A percentile compares a stretch with the other conserved stretches of the same genome.
Evolutionary conservation across 108 stramenopile genomes (phyloP).

Genomic region (Chaetoceros muelleri): DNA sequence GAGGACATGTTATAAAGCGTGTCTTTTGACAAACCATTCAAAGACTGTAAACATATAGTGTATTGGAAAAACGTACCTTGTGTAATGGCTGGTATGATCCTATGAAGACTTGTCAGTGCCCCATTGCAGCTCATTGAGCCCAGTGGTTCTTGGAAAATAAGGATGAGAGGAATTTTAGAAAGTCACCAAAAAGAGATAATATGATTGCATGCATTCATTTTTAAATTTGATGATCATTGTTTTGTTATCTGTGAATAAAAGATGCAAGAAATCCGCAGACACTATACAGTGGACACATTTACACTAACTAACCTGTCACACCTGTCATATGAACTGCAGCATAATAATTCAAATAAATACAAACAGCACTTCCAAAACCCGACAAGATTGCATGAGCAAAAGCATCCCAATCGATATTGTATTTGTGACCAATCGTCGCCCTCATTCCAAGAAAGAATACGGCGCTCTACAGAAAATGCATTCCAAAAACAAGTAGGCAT

Average conservation of each 20-base stretch:
- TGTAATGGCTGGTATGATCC: slow-evolving; percentile 50
- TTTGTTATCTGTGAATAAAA: not conserved
- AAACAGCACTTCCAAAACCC: slow-evolving; percentile 21
- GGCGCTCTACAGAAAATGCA: too few species aligned
- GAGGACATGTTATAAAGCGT: too few species aligned
- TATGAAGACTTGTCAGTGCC: slow-evolving; percentile 47
- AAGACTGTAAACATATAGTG: too few species aligned
- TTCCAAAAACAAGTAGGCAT: too few species aligned
- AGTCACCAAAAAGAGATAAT: too few species aligned
- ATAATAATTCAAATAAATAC: slow-evolving; percentile 25
- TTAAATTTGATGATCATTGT: not conserved
- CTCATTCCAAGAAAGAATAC: slow-evolving; percentile 10
- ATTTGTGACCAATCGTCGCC: slow-evolving; percentile 1
- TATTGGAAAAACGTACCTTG: too few species aligned
- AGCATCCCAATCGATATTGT: slow-evolving; percentile 42
- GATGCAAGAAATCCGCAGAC: not conserved
- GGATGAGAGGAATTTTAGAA: not conserved
- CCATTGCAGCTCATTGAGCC: slow-evolving; percentile 27
- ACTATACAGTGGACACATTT: not conserved
- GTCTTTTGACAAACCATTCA: too few species aligned
- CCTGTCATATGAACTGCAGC: slow-evolving; percentile 31
- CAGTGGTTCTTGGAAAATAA: slow-evolving; percentile 20
- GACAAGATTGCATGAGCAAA: slow-evolving; percentile 29
- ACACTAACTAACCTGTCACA: too few species aligned
- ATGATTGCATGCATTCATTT: too few species aligned